Evolutionary conservation across 768 basidiomycete genomes (phyloP), one percentile per base, ranked within the genome.

Genomic region (Hericium coralloides): DNA sequence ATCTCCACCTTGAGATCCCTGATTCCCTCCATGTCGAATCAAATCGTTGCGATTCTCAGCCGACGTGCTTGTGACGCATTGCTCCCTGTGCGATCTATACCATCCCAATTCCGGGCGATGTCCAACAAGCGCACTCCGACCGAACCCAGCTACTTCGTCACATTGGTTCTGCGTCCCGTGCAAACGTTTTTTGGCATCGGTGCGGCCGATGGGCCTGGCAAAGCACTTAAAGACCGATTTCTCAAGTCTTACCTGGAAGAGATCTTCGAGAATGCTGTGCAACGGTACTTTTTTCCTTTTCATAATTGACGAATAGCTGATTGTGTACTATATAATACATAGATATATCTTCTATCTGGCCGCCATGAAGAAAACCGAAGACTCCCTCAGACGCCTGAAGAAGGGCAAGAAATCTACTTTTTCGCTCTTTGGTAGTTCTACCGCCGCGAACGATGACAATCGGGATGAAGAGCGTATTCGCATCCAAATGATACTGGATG

Each of bases 281-380:
- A 84, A 64, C 81, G 81, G 85, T 86, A 62, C 57, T 37, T 31
- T 54, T 59, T 64, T 59, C 15, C 3, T 43, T 22, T 43, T 17
- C 10, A 38, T 22, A 51, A 31, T 14, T 48, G 22, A 58, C n/a
- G 22, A 53, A 18, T 31, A 23, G n/a, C 38, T 53, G 39, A 53
- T 55, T 14, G 22, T 49, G 37, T 39, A 17, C 25, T 59, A 14
- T 47, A 25, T 37, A 26, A 14, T 47, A 25, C 41, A 26, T 56
- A 92, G 92, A 65, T 97, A 95, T 68, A 82, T 87, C 12, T 78
- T 79, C 56, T 87, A 91, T 65, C 76, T 98, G 22, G 76, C 83
- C 10, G 81, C 83, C 0, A 92, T 95, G 80, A 89, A 85, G 69
- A 95, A 95, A 75, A 92, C 92, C 8, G 93, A 98, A 61, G 93